Conservation (phyloP, 495 filamentous ascomycete species). For the Talaromyces proteolyticus region DNA sequence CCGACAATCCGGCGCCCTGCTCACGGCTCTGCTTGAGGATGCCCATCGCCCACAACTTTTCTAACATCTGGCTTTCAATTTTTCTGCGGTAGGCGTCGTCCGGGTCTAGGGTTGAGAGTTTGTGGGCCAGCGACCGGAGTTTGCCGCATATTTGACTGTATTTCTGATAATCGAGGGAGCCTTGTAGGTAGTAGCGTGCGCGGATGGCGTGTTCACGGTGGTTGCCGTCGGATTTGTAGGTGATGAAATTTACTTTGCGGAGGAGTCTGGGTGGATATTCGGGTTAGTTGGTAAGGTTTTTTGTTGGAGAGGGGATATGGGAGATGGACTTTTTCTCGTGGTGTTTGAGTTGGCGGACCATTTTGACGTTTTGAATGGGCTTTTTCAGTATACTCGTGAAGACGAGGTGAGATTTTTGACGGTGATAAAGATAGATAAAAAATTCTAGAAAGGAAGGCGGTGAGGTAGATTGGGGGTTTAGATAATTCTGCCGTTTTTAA, state of each 20-base stretch:
- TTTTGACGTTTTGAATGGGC: conserved; percentile 28
- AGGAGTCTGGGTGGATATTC: conserved; percentile 48
- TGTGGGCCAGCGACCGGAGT: conserved; percentile 81
- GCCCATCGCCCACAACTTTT: conserved; percentile 89
- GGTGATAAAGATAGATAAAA: too few species aligned
- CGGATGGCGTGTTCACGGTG: conserved; percentile 78
- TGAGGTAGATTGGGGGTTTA: too few species aligned
- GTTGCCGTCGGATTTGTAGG: conserved; percentile 79
- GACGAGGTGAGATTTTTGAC: not conserved
- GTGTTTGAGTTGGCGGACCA: conserved; percentile 90
- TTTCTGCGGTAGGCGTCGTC: conserved; percentile 72
- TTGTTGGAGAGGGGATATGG: conserved; percentile 8
- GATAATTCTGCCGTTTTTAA: too few species aligned
- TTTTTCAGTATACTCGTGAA: too few species aligned
- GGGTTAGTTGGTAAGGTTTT: conserved; percentile 3
- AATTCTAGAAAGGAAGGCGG: too few species aligned
- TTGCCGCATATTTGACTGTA: conserved; percentile 87
- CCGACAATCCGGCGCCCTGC: conserved; percentile 56
- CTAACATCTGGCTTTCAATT: conserved; percentile 75
- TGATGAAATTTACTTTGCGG: conserved; percentile 91
- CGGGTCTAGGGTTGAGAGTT: conserved; percentile 68
- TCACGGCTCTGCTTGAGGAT: conserved; percentile 62
- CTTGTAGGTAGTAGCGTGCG: conserved; percentile 83
- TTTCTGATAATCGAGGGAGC: conserved; percentile 76
- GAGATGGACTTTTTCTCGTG: conserved; percentile 67